Evolutionary conservation across 768 basidiomycete genomes (phyloP), one percentile per base, ranked within the genome.

Genomic region (Lactarius hatsudake): DNA sequence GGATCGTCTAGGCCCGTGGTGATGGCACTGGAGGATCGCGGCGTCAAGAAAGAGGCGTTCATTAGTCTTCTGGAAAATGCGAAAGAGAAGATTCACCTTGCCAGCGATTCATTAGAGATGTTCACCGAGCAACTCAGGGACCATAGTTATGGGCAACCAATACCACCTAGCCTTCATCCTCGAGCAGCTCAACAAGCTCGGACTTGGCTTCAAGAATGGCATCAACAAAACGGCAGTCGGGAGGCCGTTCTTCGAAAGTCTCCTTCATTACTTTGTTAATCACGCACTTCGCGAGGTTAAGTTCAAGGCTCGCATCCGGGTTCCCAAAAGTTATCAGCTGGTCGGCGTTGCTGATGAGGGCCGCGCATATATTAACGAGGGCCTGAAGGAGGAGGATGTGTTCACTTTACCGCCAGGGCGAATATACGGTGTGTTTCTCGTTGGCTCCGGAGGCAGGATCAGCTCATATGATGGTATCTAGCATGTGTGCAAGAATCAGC

Each of bases 341-440:
- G 89, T 93, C 12, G 93, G 94, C 0, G 84, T 94, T 6, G 89
- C 91, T 2, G 93, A 96, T 72, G 91, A 94, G 76, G 91, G 91
- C 5, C 43, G n/a, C 23, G 65, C 65, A 4, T 66, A 66, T 17
- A 58, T 66, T 5, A 34, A 62, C 2, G 71, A 66, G n/a, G 70
- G 68, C 13, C 32, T 9, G 20, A 38, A 34, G 1, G 38, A 65
- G 9, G 53, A 63, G 2, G 56, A 63, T 1, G 68, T 71, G 0
- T 69, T 38, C 42, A 70, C 69, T 8, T 43, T 71, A 7, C 18
- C 17, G 2, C 23, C 34, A 9, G 62, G 65, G 5, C 10, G 5
- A 1, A 70, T 71, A 17, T 71, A 59, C 23, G 70, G 70, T 69
- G 20, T 18, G 64, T 34, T 28, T 45, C 7, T 30, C 17, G 1